Base-by-base conservation (phyloP, 164 flowering plant genomes). In the Platanus orientalis region DNA sequence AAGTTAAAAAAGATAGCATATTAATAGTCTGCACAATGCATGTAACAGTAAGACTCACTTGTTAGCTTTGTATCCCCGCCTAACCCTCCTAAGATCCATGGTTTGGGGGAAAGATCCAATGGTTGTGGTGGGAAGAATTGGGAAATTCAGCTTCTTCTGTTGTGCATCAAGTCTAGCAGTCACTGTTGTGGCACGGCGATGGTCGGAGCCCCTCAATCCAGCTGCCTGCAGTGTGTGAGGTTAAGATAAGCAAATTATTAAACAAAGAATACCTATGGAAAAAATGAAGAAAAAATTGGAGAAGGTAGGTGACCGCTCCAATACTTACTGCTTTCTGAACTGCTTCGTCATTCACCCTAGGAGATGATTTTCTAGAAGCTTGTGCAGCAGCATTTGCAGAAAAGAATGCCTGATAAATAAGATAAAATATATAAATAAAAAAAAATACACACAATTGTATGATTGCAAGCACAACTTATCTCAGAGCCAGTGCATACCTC, bases 81-180 rank as follows among this genome's bases (percentile, higher is more conserved):
- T 67, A 48, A 69, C 70, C 25, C 73, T 69, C 34, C 76, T 63
- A n/a, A n/a, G n/a, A n/a, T n/a, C n/a, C n/a, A n/a, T n/a, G n/a
- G n/a, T n/a, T n/a, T n/a, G n/a, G n/a, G n/a, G n/a, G n/a, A n/a
- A n/a, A n/a, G n/a, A n/a, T n/a, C n/a, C n/a, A n/a, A n/a, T n/a
- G n/a, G n/a, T 68, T 34, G 75, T 72, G 27, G 75, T 72, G 4
- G 71, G 71, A 34, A 72, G 75, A 55, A 72, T 54, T 26, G 75
- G 71, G 28, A 67, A 65, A 57, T 67, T 67, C 10, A 67, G 69
- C 57, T 65, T 60, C 68, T 68, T 72, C 53, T 72, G 71, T 51
- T 72, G 71, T 17, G 69, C 71, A 54, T 67, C 71, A 26, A 72
- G 63, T 60, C 75, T 58, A 17, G 64, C 53, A 40, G 67, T 50